Conservation (phyloP, 805 yeast species). For the Dipodascopsis uninucleata region DNA sequence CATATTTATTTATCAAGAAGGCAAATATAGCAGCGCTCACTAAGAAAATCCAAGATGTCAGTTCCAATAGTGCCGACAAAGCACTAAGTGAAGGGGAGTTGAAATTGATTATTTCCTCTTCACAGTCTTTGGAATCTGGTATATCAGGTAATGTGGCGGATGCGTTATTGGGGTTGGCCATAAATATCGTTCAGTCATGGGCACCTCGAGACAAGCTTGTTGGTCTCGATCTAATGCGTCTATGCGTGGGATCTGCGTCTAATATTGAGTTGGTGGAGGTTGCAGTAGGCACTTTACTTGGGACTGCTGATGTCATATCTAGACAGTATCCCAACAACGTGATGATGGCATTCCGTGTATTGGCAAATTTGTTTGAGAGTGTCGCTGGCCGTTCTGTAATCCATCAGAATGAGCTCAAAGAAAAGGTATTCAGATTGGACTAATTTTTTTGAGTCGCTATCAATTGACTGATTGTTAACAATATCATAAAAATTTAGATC, state of each 20-base stretch:
- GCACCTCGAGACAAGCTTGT: constrained; percentile 45
- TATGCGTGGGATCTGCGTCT: constrained; percentile 43
- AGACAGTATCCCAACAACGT: constrained; percentile 38
- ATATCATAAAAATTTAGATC: constrained; percentile 5
- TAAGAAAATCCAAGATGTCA: constrained; percentile 33
- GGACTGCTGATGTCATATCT: constrained; percentile 28
- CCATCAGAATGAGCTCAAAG: constrained; percentile 8
- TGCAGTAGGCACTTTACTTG: constrained; percentile 29
- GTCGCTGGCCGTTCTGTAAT: constrained; percentile 31
- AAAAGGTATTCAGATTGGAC: constrained; percentile 4
- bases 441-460: no score
- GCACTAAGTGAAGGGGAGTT: constrained; percentile 7
- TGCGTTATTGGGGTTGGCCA: constrained; percentile 39
- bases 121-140: no score
- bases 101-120: no score
- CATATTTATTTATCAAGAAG: constrained; percentile 42
- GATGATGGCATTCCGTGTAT: constrained; percentile 55
- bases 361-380: constrained; percentile 52
- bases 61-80: no score
- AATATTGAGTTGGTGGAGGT: constrained; percentile 36
- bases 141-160: constrained; percentile 34
- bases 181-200: constrained; percentile 48
- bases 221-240: constrained; percentile 58
- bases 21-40: constrained; percentile 42
- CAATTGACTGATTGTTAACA: no score